Conservation (phyloP, 2,329 filamentous ascomycete genomes). For the Monilinia vaccinii-corymbosi region DNA sequence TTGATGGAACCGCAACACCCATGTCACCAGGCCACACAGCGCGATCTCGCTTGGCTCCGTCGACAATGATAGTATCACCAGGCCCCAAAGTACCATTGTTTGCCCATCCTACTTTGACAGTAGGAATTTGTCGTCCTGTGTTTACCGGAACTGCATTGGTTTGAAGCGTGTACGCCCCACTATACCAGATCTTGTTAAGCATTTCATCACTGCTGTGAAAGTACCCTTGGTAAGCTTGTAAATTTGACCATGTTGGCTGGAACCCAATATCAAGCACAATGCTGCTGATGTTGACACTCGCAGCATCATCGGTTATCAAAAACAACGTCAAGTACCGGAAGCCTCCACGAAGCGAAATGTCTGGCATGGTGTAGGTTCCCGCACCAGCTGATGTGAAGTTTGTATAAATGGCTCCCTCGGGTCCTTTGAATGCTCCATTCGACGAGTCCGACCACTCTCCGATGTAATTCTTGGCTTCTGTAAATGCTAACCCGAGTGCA, state of each 20-base stretch:
- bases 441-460: conserved; percentile 41
- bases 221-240: conserved; percentile 43
- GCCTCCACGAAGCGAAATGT: conserved; percentile 38
- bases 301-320: conserved; percentile 29
- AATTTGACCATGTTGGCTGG: conserved; percentile 36
- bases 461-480: conserved; percentile 40
- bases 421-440: conserved; percentile 37
- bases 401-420: conserved; percentile 41
- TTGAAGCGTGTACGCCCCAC: conserved; percentile 38
- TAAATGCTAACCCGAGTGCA: conserved; percentile 38
- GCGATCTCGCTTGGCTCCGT: conserved; percentile 51
- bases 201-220: conserved; percentile 41
- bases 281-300: conserved; percentile 25
- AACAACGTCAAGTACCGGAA: conserved; percentile 46
- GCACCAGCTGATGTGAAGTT: conserved; percentile 31
- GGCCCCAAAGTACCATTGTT: conserved; percentile 31
- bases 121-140: conserved; percentile 28
- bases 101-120: conserved; percentile 29
- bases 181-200: conserved; percentile 46
- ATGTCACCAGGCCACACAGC: conserved; percentile 55
- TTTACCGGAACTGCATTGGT: conserved; percentile 26
- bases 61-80: conserved; percentile 30
- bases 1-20: conserved; percentile 42
- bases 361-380: conserved; percentile 35
- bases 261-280: conserved; percentile 32